A percentile compares a stretch with the other conserved stretches of the same genome.
These are phyloP conservation scores for Suhomyces faveliae DNA, from an alignment of 805 yeast species.

Conservation along the genomic window DNA sequence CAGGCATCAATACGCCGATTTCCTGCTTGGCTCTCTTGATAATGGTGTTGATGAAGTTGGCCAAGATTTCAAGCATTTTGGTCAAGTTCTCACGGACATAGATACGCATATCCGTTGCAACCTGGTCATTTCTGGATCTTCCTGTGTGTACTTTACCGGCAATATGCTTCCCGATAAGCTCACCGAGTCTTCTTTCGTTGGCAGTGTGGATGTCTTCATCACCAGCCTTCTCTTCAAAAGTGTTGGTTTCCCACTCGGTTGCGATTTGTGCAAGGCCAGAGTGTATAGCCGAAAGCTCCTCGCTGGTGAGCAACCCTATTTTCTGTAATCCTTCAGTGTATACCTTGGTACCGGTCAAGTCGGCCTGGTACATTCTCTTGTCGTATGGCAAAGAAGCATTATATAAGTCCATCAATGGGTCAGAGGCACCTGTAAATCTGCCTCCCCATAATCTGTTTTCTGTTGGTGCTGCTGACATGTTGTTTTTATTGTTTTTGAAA, in stretches of 20 bases:
- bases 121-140: slow-evolving; percentile 97
- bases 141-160: slow-evolving; percentile 99
- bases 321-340: slow-evolving; percentile 86
- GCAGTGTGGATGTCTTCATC: slow-evolving; percentile 99
- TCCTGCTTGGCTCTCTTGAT: slow-evolving; percentile 77
- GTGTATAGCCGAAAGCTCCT: slow-evolving; percentile 80
- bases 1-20: slow-evolving; percentile 95
- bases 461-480: slow-evolving; percentile 43
- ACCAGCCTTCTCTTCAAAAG: slow-evolving; percentile 74
- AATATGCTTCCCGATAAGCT: slow-evolving; percentile 86
- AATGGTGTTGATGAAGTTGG: slow-evolving; percentile 64
- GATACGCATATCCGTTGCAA: slow-evolving; percentile 97
- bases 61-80: slow-evolving; percentile 56
- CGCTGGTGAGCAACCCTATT: slow-evolving; percentile 66
- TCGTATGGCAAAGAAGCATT: slow-evolving; percentile 97
- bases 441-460: slow-evolving; percentile 96
- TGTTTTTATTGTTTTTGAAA: neutral
- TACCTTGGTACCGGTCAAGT: slow-evolving; percentile 89
- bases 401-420: slow-evolving; percentile 95
- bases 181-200: slow-evolving; percentile 96
- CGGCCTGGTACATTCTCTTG: slow-evolving; percentile 91
- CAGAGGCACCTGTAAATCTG: slow-evolving; percentile 94
- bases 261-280: slow-evolving; percentile 70
- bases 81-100: slow-evolving; percentile 79
- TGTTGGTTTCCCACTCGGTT: slow-evolving; percentile 74